A percentile compares a stretch with the other conserved stretches of the same genome.
phyloP scores from a whole-genome alignment of 2,329 filamentous ascomycete species.

The Aspergillus felis region DNA sequence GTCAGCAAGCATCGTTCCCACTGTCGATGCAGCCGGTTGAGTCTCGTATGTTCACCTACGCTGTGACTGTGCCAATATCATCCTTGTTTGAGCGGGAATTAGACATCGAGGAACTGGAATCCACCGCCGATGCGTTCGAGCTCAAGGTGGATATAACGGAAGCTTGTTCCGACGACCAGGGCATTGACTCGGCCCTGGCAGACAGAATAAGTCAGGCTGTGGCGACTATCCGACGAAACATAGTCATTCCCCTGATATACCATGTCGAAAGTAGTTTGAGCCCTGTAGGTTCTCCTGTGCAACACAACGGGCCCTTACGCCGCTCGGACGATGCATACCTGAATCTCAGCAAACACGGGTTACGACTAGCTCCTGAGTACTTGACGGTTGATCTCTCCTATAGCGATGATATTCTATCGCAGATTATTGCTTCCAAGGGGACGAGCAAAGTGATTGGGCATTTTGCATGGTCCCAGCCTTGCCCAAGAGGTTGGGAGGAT shows the following conservation, averaged over 20 bases:
- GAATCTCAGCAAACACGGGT: conserved; percentile 55
- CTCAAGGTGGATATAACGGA: conserved; percentile 48
- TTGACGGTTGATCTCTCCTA: conserved; percentile 59
- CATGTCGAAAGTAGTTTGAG: conserved; percentile 42
- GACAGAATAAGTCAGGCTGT: conserved; percentile 56
- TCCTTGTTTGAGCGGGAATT: conserved; percentile 51
- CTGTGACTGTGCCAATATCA: conserved; percentile 59
- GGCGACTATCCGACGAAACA: conserved; percentile 59
- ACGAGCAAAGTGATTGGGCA: conserved; percentile 61
- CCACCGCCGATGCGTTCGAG: conserved; percentile 65
- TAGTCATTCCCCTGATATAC: conserved; percentile 57
- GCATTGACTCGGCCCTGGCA: conserved; percentile 35
- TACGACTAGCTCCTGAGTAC: conserved; percentile 62
- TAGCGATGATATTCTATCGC: conserved; percentile 48
- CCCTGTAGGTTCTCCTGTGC: conserved; percentile 16
- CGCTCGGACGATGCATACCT: conserved; percentile 45
- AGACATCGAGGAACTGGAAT: conserved; percentile 62
- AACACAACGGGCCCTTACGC: conserved; percentile 21
- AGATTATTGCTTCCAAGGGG: conserved; percentile 51
- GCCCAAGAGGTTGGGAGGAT: conserved; percentile 54
- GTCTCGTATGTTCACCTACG: conserved; percentile 62
- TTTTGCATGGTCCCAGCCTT: conserved; percentile 41
- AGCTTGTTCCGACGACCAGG: conserved; percentile 24
- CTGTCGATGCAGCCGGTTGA: conserved; percentile 60
- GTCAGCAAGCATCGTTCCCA: conserved; percentile 51